Evolutionary conservation across 805 yeast genomes (phyloP).

Genomic region (Metschnikowia drakensbergensis): DNA sequence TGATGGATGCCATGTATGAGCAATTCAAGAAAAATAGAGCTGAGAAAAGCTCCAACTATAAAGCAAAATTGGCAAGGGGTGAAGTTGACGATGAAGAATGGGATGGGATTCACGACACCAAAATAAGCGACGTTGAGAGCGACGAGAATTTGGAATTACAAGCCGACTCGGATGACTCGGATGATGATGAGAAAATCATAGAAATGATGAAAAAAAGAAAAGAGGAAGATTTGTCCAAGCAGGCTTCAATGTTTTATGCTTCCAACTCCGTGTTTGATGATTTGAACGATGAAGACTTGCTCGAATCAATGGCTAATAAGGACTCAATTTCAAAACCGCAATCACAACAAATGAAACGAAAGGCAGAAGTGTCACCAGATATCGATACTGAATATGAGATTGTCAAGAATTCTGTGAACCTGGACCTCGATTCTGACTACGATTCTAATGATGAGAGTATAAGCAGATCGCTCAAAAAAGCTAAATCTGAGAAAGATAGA

Average conservation of each 20-base stretch:
- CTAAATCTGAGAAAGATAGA: slow-evolving; percentile 52
- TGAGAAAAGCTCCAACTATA: slow-evolving; percentile 64
- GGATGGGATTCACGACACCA: slow-evolving; percentile 64
- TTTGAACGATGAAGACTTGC: slow-evolving; percentile 46
- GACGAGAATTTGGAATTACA: slow-evolving; percentile 44
- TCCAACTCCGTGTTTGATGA: slow-evolving; percentile 39
- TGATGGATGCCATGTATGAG: slow-evolving; percentile 78
- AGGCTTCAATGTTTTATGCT: slow-evolving; percentile 38
- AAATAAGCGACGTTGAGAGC: slow-evolving; percentile 41
- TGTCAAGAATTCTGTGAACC: slow-evolving; percentile 28
- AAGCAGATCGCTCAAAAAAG: slow-evolving; percentile 33
- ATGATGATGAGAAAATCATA: slow-evolving; percentile 61
- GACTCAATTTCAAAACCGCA: slow-evolving; percentile 5
- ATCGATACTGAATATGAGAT: slow-evolving; percentile 44
- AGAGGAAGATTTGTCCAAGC: slow-evolving; percentile 31
- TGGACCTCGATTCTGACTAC: slow-evolving; percentile 39
- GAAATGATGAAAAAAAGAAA: slow-evolving; percentile 49
- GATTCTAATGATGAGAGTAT: slow-evolving; percentile 51
- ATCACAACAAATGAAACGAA: slow-evolving; percentile 7
- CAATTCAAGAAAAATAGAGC: slow-evolving; percentile 62
- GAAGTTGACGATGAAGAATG: slow-evolving; percentile 73
- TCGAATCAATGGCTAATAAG: slow-evolving; percentile 9
- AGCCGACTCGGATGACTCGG: slow-evolving; percentile 51
- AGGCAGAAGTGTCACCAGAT: slow-evolving; percentile 6
- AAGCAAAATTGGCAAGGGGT: slow-evolving; percentile 70